Percentiles rank a stretch among this genome's conserved stretches.
Conservation (phyloP, 2,329 filamentous ascomycete genomes). For the Neodidymelliopsis sp. region DNA sequence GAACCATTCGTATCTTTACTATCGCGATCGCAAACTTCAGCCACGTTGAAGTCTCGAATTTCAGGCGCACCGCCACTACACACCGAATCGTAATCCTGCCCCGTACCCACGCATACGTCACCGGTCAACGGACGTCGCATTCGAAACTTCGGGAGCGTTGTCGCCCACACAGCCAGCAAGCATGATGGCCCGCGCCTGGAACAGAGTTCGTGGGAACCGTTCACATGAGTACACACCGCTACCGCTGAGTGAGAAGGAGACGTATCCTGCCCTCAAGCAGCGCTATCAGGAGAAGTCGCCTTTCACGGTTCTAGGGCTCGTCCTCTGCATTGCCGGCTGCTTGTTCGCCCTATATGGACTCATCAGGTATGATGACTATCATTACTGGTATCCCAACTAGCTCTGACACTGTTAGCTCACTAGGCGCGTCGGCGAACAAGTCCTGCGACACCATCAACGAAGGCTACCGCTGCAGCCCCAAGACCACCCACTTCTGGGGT, state of each 20-base stretch:
- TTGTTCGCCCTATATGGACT: conserved; percentile 35
- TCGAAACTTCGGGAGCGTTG: not conserved
- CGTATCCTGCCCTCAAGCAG: conserved; percentile 25
- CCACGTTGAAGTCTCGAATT: not conserved
- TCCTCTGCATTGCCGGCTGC: conserved; percentile 26
- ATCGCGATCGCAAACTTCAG: not conserved
- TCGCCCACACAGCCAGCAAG: conserved; percentile 7
- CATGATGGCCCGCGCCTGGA: conserved; percentile 40
- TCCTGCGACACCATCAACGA: conserved; percentile 62
- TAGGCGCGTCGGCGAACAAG: conserved; percentile 24
- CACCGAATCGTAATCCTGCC: not conserved
- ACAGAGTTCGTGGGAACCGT: conserved; percentile 35
- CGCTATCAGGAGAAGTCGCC: conserved; percentile 20
- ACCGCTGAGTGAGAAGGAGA: conserved; percentile 42
- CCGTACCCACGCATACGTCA: conserved; percentile 9
- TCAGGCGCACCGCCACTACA: not conserved
- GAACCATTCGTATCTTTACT: not conserved
- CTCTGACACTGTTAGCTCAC: conserved; percentile 29
- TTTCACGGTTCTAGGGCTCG: conserved; percentile 21
- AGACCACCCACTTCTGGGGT: conserved; percentile 76
- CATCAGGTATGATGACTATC: conserved; percentile 28
- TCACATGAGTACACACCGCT: conserved; percentile 37
- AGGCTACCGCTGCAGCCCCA: conserved; percentile 69
- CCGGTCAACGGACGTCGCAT: not conserved
- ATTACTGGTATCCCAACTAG: not conserved